Base-by-base conservation (phyloP, 129 eudicot species). In the Chrysanthemum makinoi region DNA sequence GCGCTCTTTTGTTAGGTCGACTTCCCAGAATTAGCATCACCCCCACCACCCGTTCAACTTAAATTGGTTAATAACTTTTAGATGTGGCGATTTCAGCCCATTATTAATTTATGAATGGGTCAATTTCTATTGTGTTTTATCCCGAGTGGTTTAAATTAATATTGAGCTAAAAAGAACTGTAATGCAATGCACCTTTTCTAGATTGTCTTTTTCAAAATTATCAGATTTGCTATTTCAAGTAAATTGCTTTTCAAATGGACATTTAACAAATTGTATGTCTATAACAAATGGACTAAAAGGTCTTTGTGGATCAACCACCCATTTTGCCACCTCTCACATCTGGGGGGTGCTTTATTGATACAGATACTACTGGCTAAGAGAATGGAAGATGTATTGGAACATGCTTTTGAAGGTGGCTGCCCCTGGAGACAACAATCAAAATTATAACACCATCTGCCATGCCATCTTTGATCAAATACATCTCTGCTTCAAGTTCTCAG, bases 401-500 rank as follows among this genome's bases (percentile, higher is more conserved):
- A 94, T 5, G 99, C 99, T 59, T 94, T 94, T 79, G 99, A 94
- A 81, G 96, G 99, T 47, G 99, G 99, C 16, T 94, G 97, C 70
- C 97, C 97, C 2, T 90, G 92, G 96, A 89, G 92, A 84, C 85
- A 76, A 63, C 87, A 72, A 62, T 81, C 99, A 1, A 94, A 75
- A 75, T 78, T 94, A 80, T 94, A 91, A 94, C 76, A 72, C 10
- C 66, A 16, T 63, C 77, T 51, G 26, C 24, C 33, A 30, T 72
- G 69, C 10, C 66, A 14, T 63, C 77, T 51, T 39, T 50, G 48
- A 49, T 62, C 75, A 48, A 17, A 47, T 62, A 58, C 7, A 57
- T 57, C 57, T 57, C 44, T 43, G 20, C 63, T 57, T 15, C 49
- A 68, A 51, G 59, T 55, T 18, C 15, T 50, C 59, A 10, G 61